phyloP scores from a whole-genome alignment of 2,329 filamentous ascomycete genomes.

The Hortaea sp. region DNA sequence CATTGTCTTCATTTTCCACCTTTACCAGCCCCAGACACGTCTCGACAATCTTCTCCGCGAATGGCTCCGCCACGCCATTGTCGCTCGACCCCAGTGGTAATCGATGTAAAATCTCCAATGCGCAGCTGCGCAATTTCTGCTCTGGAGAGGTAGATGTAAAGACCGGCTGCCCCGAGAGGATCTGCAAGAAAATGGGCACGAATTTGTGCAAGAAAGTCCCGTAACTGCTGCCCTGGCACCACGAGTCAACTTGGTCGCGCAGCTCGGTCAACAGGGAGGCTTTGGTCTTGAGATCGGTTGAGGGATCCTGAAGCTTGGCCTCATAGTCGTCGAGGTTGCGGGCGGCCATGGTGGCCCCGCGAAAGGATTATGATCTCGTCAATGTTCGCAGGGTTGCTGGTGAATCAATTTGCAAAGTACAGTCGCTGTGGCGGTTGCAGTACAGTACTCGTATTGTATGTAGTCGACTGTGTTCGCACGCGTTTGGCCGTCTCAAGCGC shows the following conservation, averaged over 20 bases:
- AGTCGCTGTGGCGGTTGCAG: too few species aligned
- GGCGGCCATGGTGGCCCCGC: constrained; percentile 24
- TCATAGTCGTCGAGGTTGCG: constrained; percentile 38
- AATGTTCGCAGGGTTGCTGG: too few species aligned
- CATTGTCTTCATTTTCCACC: constrained; percentile 96
- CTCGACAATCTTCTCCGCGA: constrained; percentile 80
- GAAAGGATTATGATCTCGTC: neutral
- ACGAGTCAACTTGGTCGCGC: constrained; percentile 85
- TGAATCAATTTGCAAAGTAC: too few species aligned
- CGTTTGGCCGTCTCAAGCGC: too few species aligned
- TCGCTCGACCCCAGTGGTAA: constrained; percentile 56
- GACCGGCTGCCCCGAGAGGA: constrained; percentile 74
- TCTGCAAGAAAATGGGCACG: constrained; percentile 79
- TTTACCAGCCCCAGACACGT: constrained; percentile 80
- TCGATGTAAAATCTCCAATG: constrained; percentile 89
- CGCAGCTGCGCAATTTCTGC: constrained; percentile 86
- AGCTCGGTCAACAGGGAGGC: constrained; percentile 74
- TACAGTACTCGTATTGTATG: too few species aligned
- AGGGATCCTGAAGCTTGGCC: constrained; percentile 36
- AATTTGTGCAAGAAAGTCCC: constrained; percentile 72
- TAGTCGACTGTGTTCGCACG: too few species aligned
- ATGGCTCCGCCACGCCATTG: constrained; percentile 70
- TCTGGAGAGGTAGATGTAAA: constrained; percentile 86
- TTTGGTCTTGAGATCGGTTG: constrained; percentile 63
- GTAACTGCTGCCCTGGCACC: constrained; percentile 69